Evolutionary conservation across 306 rosid species (phyloP).

Genomic region (Cajanus cajan): DNA sequence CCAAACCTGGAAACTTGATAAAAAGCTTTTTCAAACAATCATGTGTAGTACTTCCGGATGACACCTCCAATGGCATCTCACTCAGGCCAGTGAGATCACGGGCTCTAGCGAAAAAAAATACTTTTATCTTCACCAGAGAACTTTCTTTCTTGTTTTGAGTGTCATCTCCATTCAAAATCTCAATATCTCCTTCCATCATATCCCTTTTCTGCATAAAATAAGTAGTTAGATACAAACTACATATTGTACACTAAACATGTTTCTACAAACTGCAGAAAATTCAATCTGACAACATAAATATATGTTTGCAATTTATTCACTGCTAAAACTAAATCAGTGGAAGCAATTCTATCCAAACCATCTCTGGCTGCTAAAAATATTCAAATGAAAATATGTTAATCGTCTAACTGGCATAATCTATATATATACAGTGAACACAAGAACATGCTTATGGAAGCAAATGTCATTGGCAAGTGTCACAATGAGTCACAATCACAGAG

Average conservation of each 20-base stretch:
- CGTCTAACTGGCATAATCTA: no score
- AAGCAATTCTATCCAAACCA: background rate
- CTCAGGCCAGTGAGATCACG: constrained; percentile 76
- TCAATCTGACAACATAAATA: background rate
- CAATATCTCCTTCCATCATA: constrained; percentile 31
- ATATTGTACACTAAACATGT: background rate
- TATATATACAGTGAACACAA: no score
- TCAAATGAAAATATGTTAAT: no score
- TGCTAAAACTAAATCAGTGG: no score
- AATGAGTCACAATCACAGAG: no score
- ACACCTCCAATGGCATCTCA: constrained; percentile 65
- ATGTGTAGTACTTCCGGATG: constrained; percentile 62
- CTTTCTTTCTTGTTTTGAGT: constrained; percentile 2
- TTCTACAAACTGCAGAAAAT: background rate
- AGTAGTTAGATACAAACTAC: background rate
- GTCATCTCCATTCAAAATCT: constrained; percentile 19
- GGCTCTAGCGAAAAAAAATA: constrained; percentile 84
- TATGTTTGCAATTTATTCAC: background rate
- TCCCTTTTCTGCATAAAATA: background rate
- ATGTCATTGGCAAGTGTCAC: no score
- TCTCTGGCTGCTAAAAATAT: no score
- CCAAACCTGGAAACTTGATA: constrained; percentile 62
- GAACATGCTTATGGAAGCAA: no score
- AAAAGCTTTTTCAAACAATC: constrained; percentile 72
- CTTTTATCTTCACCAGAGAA: constrained; percentile 57